A percentile compares a stretch with the other conserved stretches of the same genome.
Conservation (phyloP, 2,329 filamentous ascomycete genomes). For the Cladosporium sp. region DNA sequence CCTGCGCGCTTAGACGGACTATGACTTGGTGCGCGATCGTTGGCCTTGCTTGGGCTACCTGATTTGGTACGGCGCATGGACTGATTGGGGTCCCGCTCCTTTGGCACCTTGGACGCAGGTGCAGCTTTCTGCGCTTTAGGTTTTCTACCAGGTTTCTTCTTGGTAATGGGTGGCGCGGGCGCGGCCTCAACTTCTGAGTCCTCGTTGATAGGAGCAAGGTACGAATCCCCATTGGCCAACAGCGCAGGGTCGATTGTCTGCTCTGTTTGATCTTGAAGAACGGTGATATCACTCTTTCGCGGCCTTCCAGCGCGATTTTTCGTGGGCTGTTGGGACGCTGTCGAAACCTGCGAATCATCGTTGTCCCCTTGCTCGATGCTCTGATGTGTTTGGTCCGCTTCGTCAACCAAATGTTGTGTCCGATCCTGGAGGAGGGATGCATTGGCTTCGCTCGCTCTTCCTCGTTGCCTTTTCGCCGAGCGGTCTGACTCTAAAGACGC, state of each 20-base stretch:
- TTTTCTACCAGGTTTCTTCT: constrained; percentile 3
- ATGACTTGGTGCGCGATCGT: background rate
- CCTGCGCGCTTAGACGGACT: constrained; percentile 13
- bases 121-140: constrained; percentile 14
- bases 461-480: background rate
- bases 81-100: constrained; percentile 22
- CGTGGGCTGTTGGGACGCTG: background rate
- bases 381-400: background rate
- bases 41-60: constrained; percentile 17
- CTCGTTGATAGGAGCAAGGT: constrained; percentile 7
- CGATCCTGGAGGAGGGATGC: constrained; percentile 13
- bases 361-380: constrained; percentile 7
- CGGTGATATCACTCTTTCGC: constrained; percentile 11
- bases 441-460: background rate
- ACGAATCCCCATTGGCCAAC: constrained; percentile 16
- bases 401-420: background rate
- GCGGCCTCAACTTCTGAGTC: constrained; percentile 2
- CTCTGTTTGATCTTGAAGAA: constrained; percentile 14
- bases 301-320: constrained; percentile 7
- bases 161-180: background rate
- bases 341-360: constrained; percentile 6
- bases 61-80: constrained; percentile 14
- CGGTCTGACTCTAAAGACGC: background rate
- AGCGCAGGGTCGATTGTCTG: constrained; percentile 17
- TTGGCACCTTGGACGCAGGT: constrained; percentile 13